Evolutionary conservation across 306 rosid species (phyloP), one percentile per base, ranked within the genome.

Genomic region (Potentilla sterilis): DNA sequence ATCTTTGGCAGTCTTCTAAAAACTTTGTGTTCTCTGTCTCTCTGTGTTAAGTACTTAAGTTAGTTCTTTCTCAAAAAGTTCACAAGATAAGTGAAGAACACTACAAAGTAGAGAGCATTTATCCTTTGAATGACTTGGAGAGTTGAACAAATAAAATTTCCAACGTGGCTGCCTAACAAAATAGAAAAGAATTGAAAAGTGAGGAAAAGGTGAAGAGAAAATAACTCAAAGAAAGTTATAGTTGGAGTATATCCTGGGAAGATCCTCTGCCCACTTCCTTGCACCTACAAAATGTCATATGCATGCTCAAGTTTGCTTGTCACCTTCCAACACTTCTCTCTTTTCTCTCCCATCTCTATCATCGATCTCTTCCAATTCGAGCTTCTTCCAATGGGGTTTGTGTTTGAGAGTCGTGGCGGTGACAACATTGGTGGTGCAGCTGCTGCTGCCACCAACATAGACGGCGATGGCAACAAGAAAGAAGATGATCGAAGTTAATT

Each of bases 231-330:
- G 28, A 35, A 15, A 38, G 24, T 73, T 15, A 61, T 18, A 69
- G 35, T 19, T 28, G 32, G 16, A 64, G 86, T 32, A 82, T 82
- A 82, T 82, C 49, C 86, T 40, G 19, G 66, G 86, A 82, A 82
- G 83, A 82, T 82, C 64, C 83, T 28, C 58, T 19, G 47, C 57
- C 66, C 48, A 46, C 79, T 49, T 73, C 73, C 62, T 67, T 22
- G 12, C 66, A 28, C 80, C 83, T 75, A 78, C 83, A 75, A 78
- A 81, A 74, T 48, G 71, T 78, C 74, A 77, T 18, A 52, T n/a
- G 46, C 49, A 69, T 41, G 38, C 42, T 49, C 65, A 3, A 3
- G 67, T 34, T 69, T n/a, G 22, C 37, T 52, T n/a, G 10, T 75
- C 43, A 44, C 73, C 69, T 51, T 78, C 66, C 49, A 58, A 49